Evolutionary conservation across 2,329 filamentous ascomycete genomes (phyloP), one percentile per base, ranked within the genome.

Genomic region (Colletotrichum coccodes): DNA sequence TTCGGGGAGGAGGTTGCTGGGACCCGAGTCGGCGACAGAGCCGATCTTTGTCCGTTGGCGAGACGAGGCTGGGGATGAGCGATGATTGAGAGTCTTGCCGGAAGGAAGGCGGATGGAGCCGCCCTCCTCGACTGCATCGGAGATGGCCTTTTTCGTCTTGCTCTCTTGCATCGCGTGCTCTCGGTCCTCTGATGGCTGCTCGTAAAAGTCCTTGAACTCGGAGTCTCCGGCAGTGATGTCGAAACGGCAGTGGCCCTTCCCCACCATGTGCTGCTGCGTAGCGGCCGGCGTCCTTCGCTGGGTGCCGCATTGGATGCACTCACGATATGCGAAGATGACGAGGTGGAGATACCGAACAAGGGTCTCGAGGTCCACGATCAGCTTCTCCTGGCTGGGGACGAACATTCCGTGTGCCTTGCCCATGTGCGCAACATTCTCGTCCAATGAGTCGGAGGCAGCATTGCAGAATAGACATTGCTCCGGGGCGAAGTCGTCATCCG

Each of bases 251-350:
- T 87, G 85, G 0, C 83, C 81, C 54, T 84, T 86, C 3, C 76
- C 79, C 0, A 76, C 71, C 85, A 87, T 87, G 61, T 87, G 87
- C 40, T 86, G 84, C 70, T 85, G 84, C 0, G 83, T 81, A 0
- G 80, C 86, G 57, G 84, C 77, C 0, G 78, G 76, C 0, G 81
- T 84, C 0, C 74, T 73, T 36, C 83, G 79, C 42, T 80, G 75
- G 16, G 78, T 83, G 1, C 83, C 83, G 70, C 86, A 89, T 23
- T 79, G 80, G 42, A 89, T 77, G 66, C 87, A 89, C 73, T 87
- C 84, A 21, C 77, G 77, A 61, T 85, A 87, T 0, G 74, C 79
- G 23, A 77, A 82, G 16, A 88, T 82, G 23, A 88, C 75, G 9
- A 86, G 78, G 60, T 84, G 79, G 0, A 88, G 75, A 61, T 87